These are phyloP conservation scores for Phialemonium atrogriseum DNA, from an alignment of 2,329 filamentous ascomycete species.

Conservation along the genomic window DNA sequence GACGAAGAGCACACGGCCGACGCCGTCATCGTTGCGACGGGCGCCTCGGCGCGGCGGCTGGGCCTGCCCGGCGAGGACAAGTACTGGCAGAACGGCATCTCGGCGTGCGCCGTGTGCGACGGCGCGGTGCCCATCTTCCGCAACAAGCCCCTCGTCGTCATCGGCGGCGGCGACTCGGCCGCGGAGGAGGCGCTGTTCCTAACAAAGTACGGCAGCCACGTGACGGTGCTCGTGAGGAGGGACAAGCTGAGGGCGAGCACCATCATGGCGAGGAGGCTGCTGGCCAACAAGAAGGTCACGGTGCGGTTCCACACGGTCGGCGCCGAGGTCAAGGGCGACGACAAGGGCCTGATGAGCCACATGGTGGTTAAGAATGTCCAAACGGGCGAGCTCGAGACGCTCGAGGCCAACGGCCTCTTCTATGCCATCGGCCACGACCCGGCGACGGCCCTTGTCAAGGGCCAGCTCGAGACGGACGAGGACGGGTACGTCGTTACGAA, in stretches of 20 bases:
- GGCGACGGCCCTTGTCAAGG: conserved; percentile 84
- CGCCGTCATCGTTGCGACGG: conserved; percentile 87
- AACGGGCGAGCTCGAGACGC: conserved; percentile 69
- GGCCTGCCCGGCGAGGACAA: conserved; percentile 80
- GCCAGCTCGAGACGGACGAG: conserved; percentile 76
- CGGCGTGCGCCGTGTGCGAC: conserved; percentile 94
- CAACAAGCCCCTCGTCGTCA: conserved; percentile 90
- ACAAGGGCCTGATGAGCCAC: conserved; percentile 80
- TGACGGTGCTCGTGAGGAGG: conserved; percentile 84
- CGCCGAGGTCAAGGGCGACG: conserved; percentile 76
- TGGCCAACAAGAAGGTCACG: conserved; percentile 80
- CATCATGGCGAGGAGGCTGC: conserved; percentile 82
- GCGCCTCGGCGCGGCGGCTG: conserved; percentile 81
- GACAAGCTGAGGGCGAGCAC: conserved; percentile 81
- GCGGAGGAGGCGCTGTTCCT: conserved; percentile 97
- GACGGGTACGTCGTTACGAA: conserved; percentile 89
- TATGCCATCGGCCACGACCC: conserved; percentile 97
- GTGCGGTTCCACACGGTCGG: conserved; percentile 80
- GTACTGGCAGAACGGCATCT: conserved; percentile 97
- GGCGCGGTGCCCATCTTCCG: conserved; percentile 96
- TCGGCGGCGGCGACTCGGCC: conserved; percentile 92
- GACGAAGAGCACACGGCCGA: conserved; percentile 82
- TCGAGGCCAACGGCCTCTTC: conserved; percentile 88
- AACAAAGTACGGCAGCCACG: conserved; percentile 93
- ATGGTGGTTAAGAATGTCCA: conserved; percentile 73